Conservation (phyloP, 768 basidiomycete species). For the Pholiota conissans region DNA sequence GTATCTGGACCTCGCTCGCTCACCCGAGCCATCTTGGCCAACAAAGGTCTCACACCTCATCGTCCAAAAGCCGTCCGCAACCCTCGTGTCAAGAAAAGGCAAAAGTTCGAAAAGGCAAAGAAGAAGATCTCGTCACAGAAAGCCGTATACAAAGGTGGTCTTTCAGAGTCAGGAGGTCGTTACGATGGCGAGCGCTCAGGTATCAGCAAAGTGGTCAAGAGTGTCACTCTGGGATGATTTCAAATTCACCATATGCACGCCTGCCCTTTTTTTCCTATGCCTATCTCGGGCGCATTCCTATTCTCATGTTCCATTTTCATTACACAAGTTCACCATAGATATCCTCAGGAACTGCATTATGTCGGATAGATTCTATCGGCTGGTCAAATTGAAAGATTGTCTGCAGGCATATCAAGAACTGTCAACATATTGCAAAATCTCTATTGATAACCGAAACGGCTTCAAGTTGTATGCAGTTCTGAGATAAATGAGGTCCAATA, state of each 20-base stretch:
- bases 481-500: no score
- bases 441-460: no score
- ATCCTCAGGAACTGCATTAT: no score
- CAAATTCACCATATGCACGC: background rate
- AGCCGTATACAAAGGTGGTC: slow-evolving; percentile 89
- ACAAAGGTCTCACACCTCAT: slow-evolving; percentile 91
- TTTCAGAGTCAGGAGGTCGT: slow-evolving; percentile 61
- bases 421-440: no score
- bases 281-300: background rate
- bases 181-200: slow-evolving; percentile 94
- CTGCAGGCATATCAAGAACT: no score
- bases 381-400: no score
- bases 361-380: no score
- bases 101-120: slow-evolving; percentile 93
- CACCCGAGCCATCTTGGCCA: slow-evolving; percentile 88
- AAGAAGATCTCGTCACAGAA: slow-evolving; percentile 88
- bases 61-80: slow-evolving; percentile 91
- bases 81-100: slow-evolving; percentile 95
- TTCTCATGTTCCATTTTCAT: background rate
- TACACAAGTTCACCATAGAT: no score
- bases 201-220: slow-evolving; percentile 89
- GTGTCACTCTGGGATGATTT: slow-evolving; percentile 62
- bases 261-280: background rate
- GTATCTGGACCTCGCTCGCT: slow-evolving; percentile 79
- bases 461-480: no score